These are phyloP conservation scores for Sporothrix protearum DNA, from an alignment of 2,329 filamentous ascomycete genomes.

Conservation along the genomic window DNA sequence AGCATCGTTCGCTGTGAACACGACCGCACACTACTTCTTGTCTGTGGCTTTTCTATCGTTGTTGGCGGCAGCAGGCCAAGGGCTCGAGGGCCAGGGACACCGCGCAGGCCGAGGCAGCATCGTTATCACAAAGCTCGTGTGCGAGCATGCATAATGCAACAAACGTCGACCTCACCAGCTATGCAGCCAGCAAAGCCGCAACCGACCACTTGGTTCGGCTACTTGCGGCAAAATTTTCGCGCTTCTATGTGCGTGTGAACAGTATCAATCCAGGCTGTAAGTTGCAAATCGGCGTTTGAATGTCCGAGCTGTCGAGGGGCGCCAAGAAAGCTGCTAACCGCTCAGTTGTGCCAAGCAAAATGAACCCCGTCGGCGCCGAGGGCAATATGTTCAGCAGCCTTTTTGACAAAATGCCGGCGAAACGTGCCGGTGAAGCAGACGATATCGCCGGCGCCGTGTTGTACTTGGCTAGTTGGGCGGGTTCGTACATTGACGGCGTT, in stretches of 20 bases:
- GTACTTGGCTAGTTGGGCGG: slow-evolving; percentile 41
- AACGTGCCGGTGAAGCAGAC: slow-evolving; percentile 52
- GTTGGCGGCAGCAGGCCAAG: slow-evolving; percentile 50
- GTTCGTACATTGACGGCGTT: slow-evolving; percentile 25
- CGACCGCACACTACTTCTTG: slow-evolving; percentile 64
- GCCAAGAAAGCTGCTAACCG: background rate
- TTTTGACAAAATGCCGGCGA: slow-evolving; percentile 47
- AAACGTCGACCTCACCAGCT: slow-evolving; percentile 51
- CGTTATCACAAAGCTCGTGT: slow-evolving; percentile 46
- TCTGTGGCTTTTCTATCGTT: slow-evolving; percentile 61
- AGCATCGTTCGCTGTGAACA: slow-evolving; percentile 71
- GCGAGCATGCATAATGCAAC: slow-evolving; percentile 35
- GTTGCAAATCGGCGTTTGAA: background rate
- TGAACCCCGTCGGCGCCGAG: slow-evolving; percentile 55
- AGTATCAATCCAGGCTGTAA: slow-evolving; percentile 34
- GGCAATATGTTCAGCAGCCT: slow-evolving; percentile 55
- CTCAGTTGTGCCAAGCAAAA: slow-evolving; percentile 60
- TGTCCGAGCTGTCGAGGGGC: no score
- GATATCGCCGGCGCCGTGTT: slow-evolving; percentile 58
- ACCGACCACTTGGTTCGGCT: slow-evolving; percentile 50
- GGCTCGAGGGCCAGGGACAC: slow-evolving; percentile 28
- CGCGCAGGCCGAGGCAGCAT: slow-evolving; percentile 26
- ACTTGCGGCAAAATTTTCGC: slow-evolving; percentile 46
- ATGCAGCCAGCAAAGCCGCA: slow-evolving; percentile 50
- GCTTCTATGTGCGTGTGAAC: slow-evolving; percentile 34